Conservation (phyloP, 164 flowering plant genomes). For the Stephania cephalantha region DNA sequence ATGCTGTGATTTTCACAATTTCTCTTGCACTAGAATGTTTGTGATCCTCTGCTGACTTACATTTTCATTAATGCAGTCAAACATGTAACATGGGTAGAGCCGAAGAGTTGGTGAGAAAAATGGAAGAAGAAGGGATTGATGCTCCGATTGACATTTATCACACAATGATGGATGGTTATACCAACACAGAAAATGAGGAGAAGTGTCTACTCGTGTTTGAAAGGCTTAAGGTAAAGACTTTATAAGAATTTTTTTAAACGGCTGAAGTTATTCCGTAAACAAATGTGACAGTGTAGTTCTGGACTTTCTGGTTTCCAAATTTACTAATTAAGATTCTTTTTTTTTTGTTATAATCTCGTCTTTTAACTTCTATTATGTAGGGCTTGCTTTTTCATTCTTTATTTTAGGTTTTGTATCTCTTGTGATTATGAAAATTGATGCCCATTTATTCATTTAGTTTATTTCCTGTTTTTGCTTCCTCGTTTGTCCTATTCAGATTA, state of each 20-base stretch:
- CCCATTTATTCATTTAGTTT: too few relatives aligned
- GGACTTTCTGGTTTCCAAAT: background rate
- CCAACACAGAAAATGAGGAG: slow-evolving; percentile 65
- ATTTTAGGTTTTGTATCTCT: background rate
- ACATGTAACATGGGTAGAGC: slow-evolving; percentile 72
- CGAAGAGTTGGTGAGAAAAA: slow-evolving; percentile 82
- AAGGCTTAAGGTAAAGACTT: slow-evolving; percentile 68
- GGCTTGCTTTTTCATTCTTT: background rate
- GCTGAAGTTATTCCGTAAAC: background rate
- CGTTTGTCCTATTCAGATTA: too few relatives aligned
- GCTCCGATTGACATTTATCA: slow-evolving; percentile 87
- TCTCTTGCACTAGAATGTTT: background rate
- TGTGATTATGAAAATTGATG: background rate
- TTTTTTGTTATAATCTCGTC: background rate
- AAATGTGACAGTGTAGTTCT: background rate
- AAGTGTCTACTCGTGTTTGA: slow-evolving; percentile 79
- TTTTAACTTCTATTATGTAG: background rate
- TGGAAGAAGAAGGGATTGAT: slow-evolving; percentile 97
- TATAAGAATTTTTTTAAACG: background rate
- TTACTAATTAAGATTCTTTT: background rate
- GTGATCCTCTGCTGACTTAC: background rate
- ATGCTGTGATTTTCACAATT: background rate
- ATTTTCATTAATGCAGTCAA: slow-evolving; percentile 47
- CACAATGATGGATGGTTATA: slow-evolving; percentile 99
- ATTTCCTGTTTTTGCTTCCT: too few relatives aligned